A percentile compares a stretch with the other conserved stretches of the same genome.
phyloP scores from a whole-genome alignment of 108 stramenopile species.

The Nitzschia palea region DNA sequence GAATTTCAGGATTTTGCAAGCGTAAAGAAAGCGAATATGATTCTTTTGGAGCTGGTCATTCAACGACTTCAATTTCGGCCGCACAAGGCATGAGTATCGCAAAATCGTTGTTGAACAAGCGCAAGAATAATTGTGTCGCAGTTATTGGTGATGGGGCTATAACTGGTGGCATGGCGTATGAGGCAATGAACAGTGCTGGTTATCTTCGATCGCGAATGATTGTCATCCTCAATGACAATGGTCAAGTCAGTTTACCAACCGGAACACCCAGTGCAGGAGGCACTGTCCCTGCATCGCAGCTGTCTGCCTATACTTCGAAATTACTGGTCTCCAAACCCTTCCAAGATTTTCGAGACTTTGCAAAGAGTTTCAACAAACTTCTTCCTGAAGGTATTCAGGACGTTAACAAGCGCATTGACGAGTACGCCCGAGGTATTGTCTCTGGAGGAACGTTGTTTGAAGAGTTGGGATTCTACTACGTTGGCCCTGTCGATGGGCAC shows the following conservation, averaged over 20 bases:
- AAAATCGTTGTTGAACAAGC: slow-evolving; percentile 79
- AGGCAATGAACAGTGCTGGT: slow-evolving; percentile 97
- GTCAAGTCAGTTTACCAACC: slow-evolving; percentile 96
- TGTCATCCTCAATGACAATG: slow-evolving; percentile 97
- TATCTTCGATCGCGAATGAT: slow-evolving; percentile 93
- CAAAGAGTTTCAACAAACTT: slow-evolving; percentile 91
- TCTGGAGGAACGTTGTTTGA: slow-evolving; percentile 96
- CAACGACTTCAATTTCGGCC: slow-evolving; percentile 89
- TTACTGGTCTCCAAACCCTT: slow-evolving; percentile 93
- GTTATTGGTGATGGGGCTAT: slow-evolving; percentile 99
- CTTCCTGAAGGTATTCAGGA: slow-evolving; percentile 92
- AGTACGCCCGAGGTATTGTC: slow-evolving; percentile 96
- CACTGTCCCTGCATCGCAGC: slow-evolving; percentile 83
- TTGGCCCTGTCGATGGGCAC: slow-evolving; percentile 97
- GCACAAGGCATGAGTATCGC: slow-evolving; percentile 96
- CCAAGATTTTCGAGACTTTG: slow-evolving; percentile 93
- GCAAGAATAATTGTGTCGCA: slow-evolving; percentile 95
- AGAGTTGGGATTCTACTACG: slow-evolving; percentile 98
- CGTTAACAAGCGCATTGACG: slow-evolving; percentile 96
- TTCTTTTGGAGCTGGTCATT: slow-evolving; percentile 97
- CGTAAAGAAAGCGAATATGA: slow-evolving; percentile 93
- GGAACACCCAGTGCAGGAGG: slow-evolving; percentile 96
- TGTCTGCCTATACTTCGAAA: slow-evolving; percentile 92
- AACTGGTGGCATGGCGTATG: slow-evolving; percentile 98
- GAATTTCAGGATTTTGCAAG: slow-evolving; percentile 95